Base-by-base conservation (phyloP, 192 early-diverging fungal species). In the Podila verticillata region DNA sequence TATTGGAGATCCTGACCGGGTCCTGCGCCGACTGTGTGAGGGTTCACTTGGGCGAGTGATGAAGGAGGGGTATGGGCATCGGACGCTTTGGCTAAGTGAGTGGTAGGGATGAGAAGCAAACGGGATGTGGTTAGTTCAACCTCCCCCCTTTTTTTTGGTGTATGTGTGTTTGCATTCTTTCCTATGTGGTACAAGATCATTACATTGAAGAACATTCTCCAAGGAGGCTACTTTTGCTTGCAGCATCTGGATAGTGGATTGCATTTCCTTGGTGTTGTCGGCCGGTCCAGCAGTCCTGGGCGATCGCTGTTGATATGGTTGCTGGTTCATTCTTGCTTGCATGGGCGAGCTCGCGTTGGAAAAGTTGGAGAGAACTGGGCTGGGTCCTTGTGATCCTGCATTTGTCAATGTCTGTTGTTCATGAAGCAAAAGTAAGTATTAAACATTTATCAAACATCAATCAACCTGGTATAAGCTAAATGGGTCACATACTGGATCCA, bases 1-100 rank as follows among this genome's bases (percentile, higher is more conserved):
- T 63, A 34, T 51, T 72, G 77, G 17, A 80, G 48, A 39, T 72
- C 77, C 66, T 79, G 74, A 8, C 54, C 68, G 7, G 68, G 63
- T 28, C 54, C n/a, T 7, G 39, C 17, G 12, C 73, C 73, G 4
- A 44, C 20, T 19, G 73, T 68, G 30, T 75, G 49, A 3, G 61
- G 48, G 44, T 59, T 61, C 17, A 15, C 39, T 44, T 44, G 39
- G 39, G 39, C 39, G 39, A 44, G 39, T 44, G 39, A 44, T 44
- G 39, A 44, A 44, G 39, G 58, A 48, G 26, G 24, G 63, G 36
- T 26, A 39, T 28, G 17, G 7, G 65, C 7, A 24, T 47, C 24
- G 2, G 39, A 51, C 20, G 39, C n/a, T 8, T 24, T 54, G 51
- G 51, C 51, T 54, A 35, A 39, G n/a, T 7, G 30, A 32, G 17